Evolutionary conservation across 2,329 filamentous ascomycete genomes (phyloP).

Genomic region (Aspergillus niger): DNA sequence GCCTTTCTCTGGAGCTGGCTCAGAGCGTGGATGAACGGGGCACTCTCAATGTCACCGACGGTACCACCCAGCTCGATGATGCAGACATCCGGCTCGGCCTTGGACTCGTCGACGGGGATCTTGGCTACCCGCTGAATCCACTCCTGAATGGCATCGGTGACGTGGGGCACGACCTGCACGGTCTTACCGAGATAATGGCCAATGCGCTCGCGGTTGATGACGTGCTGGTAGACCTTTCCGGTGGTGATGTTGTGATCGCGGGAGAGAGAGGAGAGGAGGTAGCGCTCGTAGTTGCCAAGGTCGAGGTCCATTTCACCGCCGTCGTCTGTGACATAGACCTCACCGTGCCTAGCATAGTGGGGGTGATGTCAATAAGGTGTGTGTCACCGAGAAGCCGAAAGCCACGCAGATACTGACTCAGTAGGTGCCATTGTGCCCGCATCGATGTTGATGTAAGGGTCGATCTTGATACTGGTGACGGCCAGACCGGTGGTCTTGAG

Average conservation of each 20-base stretch:
- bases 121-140: slow-evolving; percentile 86
- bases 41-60: slow-evolving; percentile 77
- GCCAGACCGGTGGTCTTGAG: slow-evolving; percentile 33
- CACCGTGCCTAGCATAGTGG: slow-evolving; percentile 61
- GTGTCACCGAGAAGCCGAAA: slow-evolving; percentile 4
- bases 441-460: slow-evolving; percentile 75
- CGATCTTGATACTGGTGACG: slow-evolving; percentile 43
- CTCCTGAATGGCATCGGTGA: slow-evolving; percentile 84
- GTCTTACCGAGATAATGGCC: slow-evolving; percentile 86
- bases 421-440: slow-evolving; percentile 64
- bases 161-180: slow-evolving; percentile 85
- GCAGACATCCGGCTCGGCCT: slow-evolving; percentile 83
- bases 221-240: slow-evolving; percentile 90
- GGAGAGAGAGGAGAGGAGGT: slow-evolving; percentile 78
- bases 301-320: slow-evolving; percentile 77
- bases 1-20: slow-evolving; percentile 72
- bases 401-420: slow-evolving; percentile 22
- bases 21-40: slow-evolving; percentile 85
- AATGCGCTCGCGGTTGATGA: slow-evolving; percentile 72
- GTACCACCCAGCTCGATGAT: slow-evolving; percentile 62
- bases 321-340: slow-evolving; percentile 84
- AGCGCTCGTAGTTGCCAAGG: slow-evolving; percentile 76
- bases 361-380: slow-evolving; percentile 6
- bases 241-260: slow-evolving; percentile 96
- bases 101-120: slow-evolving; percentile 83